phyloP scores from a whole-genome alignment of 495 filamentous ascomycete species.

The Aspergillus bridgeri region DNA sequence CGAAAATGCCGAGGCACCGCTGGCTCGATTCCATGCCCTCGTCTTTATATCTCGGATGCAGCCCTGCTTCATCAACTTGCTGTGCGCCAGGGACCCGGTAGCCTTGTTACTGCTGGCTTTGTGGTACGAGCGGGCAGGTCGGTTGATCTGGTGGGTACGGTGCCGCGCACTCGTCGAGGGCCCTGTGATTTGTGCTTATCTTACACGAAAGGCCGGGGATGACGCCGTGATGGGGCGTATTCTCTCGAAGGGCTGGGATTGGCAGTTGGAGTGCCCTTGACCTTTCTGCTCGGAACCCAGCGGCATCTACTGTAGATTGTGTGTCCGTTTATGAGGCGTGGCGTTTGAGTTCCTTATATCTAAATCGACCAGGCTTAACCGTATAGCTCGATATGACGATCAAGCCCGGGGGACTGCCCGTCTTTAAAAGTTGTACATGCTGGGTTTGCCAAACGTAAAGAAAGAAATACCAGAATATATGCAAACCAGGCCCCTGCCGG shows the following conservation, averaged over 20 bases:
- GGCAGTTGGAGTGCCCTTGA: too few relatives aligned
- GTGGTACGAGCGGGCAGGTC: not conserved
- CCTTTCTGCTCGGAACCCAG: not conserved
- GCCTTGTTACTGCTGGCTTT: not conserved
- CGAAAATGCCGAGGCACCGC: not conserved
- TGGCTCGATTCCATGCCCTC: not conserved
- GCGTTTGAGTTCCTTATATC: too few relatives aligned
- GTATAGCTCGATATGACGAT: too few relatives aligned
- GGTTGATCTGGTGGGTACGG: not conserved
- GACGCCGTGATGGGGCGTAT: not conserved
- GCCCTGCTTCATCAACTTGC: not conserved
- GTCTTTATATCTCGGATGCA: not conserved
- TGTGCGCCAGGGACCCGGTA: not conserved
- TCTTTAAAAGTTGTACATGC: too few relatives aligned
- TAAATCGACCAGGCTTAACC: too few relatives aligned
- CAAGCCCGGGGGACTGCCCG: too few relatives aligned
- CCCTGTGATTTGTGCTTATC: not conserved
- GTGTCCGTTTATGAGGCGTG: too few relatives aligned
- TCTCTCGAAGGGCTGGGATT: not conserved
- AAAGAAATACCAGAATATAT: too few relatives aligned
- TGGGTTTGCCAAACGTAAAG: too few relatives aligned
- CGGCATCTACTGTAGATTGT: not conserved
- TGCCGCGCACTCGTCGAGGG: not conserved
- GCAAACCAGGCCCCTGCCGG: too few relatives aligned
- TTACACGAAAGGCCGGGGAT: not conserved